Evolutionary conservation across 306 rosid species (phyloP), one percentile per base, ranked within the genome.

Genomic region (Sicyos baderoa): DNA sequence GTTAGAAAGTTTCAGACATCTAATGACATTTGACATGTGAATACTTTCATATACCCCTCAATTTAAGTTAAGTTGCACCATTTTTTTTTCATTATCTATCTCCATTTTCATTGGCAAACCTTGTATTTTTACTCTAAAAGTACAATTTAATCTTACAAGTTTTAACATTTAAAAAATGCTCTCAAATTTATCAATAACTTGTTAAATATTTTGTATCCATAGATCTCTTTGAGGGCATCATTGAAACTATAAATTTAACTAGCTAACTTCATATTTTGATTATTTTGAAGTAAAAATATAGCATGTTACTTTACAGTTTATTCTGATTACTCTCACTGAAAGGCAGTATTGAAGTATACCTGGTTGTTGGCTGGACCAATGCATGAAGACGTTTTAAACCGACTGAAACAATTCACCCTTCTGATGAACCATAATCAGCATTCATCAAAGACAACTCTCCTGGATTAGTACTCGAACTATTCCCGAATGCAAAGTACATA

Each of bases 391-490:
- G 92, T 83, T 84, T 89, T 91, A 73, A 82, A 89, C 82, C 87
- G 97, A 70, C 85, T 29, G 93, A 84, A 23, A 84, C 96, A 17
- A 92, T 72, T 96, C 96, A 89, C 32, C 98, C 98, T 79, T 92
- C 98, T 60, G 95, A 92, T 35, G 98, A 54, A 6, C 96, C 98
- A 78, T 92, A 92, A 47, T 92, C 98, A 68, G 93, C 81, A 77
- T 86, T 89, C 76, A 92, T 17, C 76, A 92, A 70, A 56, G 96
- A 92, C 63, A 89, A 21, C 47, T 83, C 89, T 9, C 82, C 85
- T 3, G 95, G 35, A 29, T 29, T 29, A 29, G 4, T 29, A 29
- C 83, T 86, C 45, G 12, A 29, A 16, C 12, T 89, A n/a, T 86
- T 87, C 40, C 96, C 95, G 0, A 89, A 89, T 79, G 86, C 66